A percentile compares a stretch with the other conserved stretches of the same genome.
These are phyloP conservation scores for Aspergillus pseudoglaucus DNA, from an alignment of 2,329 filamentous ascomycete genomes.

Conservation along the genomic window DNA sequence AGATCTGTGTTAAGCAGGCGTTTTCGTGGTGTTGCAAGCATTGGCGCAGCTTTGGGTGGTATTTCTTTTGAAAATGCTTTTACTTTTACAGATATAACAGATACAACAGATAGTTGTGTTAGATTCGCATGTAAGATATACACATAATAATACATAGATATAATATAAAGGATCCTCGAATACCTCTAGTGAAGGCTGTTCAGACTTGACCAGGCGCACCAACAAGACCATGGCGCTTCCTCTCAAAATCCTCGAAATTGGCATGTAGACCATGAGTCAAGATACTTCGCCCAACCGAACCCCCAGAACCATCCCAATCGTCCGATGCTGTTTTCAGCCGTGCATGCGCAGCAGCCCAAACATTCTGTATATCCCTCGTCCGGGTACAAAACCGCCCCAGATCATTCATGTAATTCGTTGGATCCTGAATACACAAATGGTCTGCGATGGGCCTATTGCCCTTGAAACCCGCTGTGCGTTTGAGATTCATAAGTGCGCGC, in stretches of 20 bases:
- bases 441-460: constrained; percentile 22
- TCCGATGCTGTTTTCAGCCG: constrained; percentile 18
- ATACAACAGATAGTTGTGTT: not conserved
- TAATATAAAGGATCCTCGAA: not conserved
- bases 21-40: constrained; percentile 1
- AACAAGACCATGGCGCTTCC: constrained; percentile 7
- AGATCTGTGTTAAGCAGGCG: constrained; percentile 9
- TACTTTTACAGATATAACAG: not conserved
- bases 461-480: constrained; percentile 25
- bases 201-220: not conserved
- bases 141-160: not conserved
- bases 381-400: constrained; percentile 45
- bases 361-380: constrained; percentile 46
- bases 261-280: constrained; percentile 19
- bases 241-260: constrained; percentile 24
- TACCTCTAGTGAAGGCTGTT: not conserved
- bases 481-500: constrained; percentile 31
- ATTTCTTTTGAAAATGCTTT: not conserved
- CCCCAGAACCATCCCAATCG: constrained; percentile 15
- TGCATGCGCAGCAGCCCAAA: constrained; percentile 29
- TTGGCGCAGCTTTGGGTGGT: not conserved
- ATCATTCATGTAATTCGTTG: constrained; percentile 52
- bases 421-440: constrained; percentile 53
- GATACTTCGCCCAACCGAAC: constrained; percentile 12
- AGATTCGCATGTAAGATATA: constrained; percentile 1